phyloP scores from a whole-genome alignment of 1,284 basidiomycete genomes.

The Sanghuangporus weigelae region DNA sequence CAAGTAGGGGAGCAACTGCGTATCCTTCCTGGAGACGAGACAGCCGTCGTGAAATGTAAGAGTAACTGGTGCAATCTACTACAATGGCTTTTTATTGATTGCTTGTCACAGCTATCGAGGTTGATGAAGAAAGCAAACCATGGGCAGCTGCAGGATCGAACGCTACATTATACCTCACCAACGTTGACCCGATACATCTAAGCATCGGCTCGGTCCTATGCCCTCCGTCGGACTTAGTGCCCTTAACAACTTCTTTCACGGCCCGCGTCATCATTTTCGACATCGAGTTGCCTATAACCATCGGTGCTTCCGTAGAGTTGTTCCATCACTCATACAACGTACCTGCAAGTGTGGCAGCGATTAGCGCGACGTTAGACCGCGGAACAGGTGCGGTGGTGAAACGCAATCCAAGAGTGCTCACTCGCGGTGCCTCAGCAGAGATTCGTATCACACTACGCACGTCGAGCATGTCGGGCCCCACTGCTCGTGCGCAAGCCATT shows the following conservation, averaged over 20 bases:
- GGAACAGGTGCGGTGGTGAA: constrained; percentile 72
- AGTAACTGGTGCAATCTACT: constrained; percentile 20
- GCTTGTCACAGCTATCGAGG: constrained; percentile 71
- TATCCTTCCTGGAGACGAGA: constrained; percentile 90
- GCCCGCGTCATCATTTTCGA: constrained; percentile 95
- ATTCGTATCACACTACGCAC: constrained; percentile 77
- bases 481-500: constrained; percentile 50
- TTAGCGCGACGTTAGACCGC: constrained; percentile 76
- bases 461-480: constrained; percentile 43
- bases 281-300: constrained; percentile 83
- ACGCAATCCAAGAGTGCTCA: constrained; percentile 80
- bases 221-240: constrained; percentile 62
- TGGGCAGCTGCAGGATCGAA: constrained; percentile 94
- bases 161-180: constrained; percentile 78
- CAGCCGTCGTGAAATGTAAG: constrained; percentile 76
- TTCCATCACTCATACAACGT: constrained; percentile 94
- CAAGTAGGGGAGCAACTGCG: constrained; percentile 89
- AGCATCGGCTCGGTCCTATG: constrained; percentile 89
- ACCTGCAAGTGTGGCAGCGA: constrained; percentile 80
- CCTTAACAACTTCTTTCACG: constrained; percentile 71
- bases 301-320: constrained; percentile 85
- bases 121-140: constrained; percentile 71
- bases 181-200: constrained; percentile 84
- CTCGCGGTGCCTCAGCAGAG: constrained; percentile 79
- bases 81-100: not conserved